These are phyloP conservation scores for Geum urbanum DNA, from an alignment of 306 rosid genomes.

Conservation along the genomic window DNA sequence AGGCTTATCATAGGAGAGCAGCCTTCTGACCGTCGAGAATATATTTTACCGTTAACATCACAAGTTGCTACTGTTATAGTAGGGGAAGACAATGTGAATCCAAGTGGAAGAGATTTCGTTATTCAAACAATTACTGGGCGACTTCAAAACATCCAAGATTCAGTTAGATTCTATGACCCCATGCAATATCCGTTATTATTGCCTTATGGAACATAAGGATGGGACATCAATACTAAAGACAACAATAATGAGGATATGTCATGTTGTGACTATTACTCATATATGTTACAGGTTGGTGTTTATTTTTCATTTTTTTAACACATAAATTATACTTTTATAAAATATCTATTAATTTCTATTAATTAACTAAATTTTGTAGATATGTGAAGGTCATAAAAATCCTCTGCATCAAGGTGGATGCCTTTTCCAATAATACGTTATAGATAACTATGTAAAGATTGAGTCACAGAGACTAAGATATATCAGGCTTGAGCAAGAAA, in stretches of 20 bases:
- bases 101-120: background rate
- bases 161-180: background rate
- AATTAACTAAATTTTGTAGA: background rate
- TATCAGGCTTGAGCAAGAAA: background rate
- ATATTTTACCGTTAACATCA: background rate
- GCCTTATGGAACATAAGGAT: background rate
- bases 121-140: background rate
- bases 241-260: background rate
- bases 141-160: background rate
- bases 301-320: too few species aligned
- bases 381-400: background rate
- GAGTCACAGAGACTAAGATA: background rate
- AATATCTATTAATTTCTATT: too few species aligned
- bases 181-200: background rate
- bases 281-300: background rate
- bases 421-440: background rate
- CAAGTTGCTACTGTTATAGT: background rate
- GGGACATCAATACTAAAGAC: background rate
- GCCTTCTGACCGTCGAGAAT: background rate
- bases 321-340: too few species aligned
- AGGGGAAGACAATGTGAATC: background rate
- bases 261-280: background rate
- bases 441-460: background rate
- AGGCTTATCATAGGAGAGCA: background rate
- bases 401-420: background rate